phyloP scores from a whole-genome alignment of 495 filamentous ascomycete species.

The Patellaria atrata region DNA sequence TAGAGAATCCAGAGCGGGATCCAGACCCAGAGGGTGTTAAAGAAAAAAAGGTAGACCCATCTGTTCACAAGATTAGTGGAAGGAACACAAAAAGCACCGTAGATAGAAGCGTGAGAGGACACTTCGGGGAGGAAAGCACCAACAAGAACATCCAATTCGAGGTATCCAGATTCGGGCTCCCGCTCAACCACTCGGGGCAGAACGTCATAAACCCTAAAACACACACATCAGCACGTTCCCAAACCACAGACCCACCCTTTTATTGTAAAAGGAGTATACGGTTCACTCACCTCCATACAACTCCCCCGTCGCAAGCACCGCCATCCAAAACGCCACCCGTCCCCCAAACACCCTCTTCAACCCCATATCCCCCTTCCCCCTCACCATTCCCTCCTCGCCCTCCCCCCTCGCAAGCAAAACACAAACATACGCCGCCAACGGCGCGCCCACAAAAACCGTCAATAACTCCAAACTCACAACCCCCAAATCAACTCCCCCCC shows the following conservation, averaged over 20 bases:
- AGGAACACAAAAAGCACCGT: background rate
- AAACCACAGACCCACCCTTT: no score
- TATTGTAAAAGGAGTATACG: no score
- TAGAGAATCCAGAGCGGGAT: conserved; percentile 60
- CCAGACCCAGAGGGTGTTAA: conserved; percentile 80
- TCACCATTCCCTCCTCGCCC: conserved; percentile 14
- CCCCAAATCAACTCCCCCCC: conserved; percentile 63
- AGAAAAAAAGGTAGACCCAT: conserved; percentile 81
- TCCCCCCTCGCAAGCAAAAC: conserved; percentile 10
- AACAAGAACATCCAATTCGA: conserved; percentile 70
- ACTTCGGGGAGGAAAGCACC: background rate
- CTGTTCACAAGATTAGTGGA: background rate
- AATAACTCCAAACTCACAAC: conserved; percentile 74
- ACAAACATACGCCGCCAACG: conserved; percentile 36
- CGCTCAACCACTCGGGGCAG: conserved; percentile 80
- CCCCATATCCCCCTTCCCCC: conserved; percentile 3
- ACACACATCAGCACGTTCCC: conserved; percentile 1
- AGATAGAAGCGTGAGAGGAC: background rate
- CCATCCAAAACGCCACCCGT: conserved; percentile 53
- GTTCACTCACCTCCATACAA: conserved; percentile 72
- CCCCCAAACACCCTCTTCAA: conserved; percentile 13
- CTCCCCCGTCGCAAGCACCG: conserved; percentile 78
- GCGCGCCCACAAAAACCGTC: conserved; percentile 67
- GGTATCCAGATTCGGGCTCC: conserved; percentile 59
- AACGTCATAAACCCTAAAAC: conserved; percentile 83